Evolutionary conservation across 208 protist species (phyloP), one percentile per base, ranked within the genome.

Genomic region (Leishmania gerbilli): DNA sequence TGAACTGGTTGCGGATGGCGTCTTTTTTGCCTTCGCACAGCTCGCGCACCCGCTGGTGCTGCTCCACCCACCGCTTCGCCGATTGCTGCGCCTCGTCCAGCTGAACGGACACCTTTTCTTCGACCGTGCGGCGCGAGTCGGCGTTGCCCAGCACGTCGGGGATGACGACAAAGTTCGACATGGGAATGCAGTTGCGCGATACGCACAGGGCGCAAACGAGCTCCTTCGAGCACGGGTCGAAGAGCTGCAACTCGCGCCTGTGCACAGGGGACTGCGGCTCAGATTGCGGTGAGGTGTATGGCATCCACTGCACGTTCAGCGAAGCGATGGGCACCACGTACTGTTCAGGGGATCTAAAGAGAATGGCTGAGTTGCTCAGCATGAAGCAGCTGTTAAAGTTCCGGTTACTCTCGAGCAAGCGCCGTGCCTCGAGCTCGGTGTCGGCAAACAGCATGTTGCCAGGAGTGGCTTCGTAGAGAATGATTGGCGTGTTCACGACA

Each of bases 391-490:
- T 97, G 45, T 84, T 92, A 15, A 82, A 76, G 13, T 49, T 75
- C 3, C 42, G 34, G 67, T 87, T 88, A 37, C 58, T 86, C 24
- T 90, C 88, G 42, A 96, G 83, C 71, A 95, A 74, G 56, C 89
- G 89, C 37, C 83, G 81, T 0, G 87, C 92, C 27, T 95, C 92
- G 21, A 92, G 86, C 77, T 95, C 92, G 0, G 88, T 95, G n/a
- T 91, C 89, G 15, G 92, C 91, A 76, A 97, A 97, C 15, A 96
- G 60, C 94, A 97, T 97, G 76, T 93, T 95, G 31, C 91, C 92
- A n/a, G 92, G 92, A 6, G 91, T 89, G 17, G 94, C 94, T 72
- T 95, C 91, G 81, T 94, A 96, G 21, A 97, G 87, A 80, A 95
- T 92, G 31, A 97, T 89, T 1, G 89, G 89, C 37, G 89, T 92